Evolutionary conservation across 139 green algal species (phyloP).

Genomic region (Micromonas commoda): DNA sequence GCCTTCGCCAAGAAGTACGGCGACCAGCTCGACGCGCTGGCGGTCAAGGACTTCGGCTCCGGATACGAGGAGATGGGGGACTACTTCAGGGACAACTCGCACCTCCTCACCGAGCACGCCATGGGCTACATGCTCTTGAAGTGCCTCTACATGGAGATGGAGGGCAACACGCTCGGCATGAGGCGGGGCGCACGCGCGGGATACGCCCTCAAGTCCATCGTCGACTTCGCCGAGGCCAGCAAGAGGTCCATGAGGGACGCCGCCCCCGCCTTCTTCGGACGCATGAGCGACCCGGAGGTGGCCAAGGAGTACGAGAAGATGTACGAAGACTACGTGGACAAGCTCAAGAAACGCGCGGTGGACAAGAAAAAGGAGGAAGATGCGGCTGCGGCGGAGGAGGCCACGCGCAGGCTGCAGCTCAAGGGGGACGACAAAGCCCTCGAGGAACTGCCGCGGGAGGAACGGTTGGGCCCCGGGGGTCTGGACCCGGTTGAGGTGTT

Average conservation of each 20-base stretch:
- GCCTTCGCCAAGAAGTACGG: not conserved
- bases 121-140: slow-evolving; percentile 23
- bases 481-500: slow-evolving; percentile 22
- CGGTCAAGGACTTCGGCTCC: not conserved
- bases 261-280: slow-evolving; percentile 13
- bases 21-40: slow-evolving; percentile 7
- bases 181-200: not conserved
- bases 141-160: slow-evolving; percentile 15
- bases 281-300: not conserved
- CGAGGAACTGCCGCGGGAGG: slow-evolving; percentile 18
- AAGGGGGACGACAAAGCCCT: not conserved
- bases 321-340: slow-evolving; percentile 14
- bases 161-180: not conserved
- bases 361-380: slow-evolving; percentile 16
- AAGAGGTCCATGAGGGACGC: not conserved
- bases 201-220: slow-evolving; percentile 18
- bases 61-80: slow-evolving; percentile 1
- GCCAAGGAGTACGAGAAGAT: not conserved
- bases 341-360: slow-evolving; percentile 3
- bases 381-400: not conserved
- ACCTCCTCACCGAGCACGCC: slow-evolving; percentile 3
- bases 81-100: not conserved
- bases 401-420: not conserved
- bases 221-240: slow-evolving; percentile 10
- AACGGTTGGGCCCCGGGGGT: slow-evolving; percentile 19